A percentile compares a stretch with the other conserved stretches of the same genome.
These are phyloP conservation scores for Toxoplasma gondii DNA, from an alignment of 169 alveolate genomes.

Conservation along the genomic window DNA sequence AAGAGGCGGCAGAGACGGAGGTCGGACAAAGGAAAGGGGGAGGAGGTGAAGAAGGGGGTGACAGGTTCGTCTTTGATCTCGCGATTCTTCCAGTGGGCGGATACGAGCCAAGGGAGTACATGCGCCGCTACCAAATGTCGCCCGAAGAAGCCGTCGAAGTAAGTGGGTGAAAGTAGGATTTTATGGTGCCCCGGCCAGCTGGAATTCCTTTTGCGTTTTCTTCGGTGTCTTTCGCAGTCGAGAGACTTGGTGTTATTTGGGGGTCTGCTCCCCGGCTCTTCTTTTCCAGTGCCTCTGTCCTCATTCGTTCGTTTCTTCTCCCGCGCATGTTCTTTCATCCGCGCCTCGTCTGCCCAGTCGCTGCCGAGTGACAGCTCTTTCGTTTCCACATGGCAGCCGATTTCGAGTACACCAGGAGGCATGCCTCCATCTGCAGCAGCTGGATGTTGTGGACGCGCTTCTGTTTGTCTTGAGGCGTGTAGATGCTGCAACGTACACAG, in stretches of 20 bases:
- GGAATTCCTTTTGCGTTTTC: too few species aligned
- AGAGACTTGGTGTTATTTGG: too few species aligned
- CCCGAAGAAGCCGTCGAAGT: slow-evolving; percentile 55
- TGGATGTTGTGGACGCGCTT: too few species aligned
- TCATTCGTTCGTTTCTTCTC: too few species aligned
- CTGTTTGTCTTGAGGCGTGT: neutral
- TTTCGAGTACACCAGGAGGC: too few species aligned
- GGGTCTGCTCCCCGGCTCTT: too few species aligned
- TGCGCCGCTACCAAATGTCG: slow-evolving; percentile 35
- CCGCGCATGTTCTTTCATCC: too few species aligned
- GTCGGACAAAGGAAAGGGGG: neutral
- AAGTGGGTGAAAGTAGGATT: neutral
- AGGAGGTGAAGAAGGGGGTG: neutral
- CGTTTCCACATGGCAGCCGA: neutral
- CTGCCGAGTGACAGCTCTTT: neutral
- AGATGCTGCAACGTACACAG: neutral
- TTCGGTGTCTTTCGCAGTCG: too few species aligned
- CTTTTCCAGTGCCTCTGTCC: too few species aligned
- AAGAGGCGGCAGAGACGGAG: neutral
- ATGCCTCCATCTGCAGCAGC: too few species aligned
- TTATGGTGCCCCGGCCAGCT: too few species aligned
- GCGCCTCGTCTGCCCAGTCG: neutral
- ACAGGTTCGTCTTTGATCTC: slow-evolving; percentile 34
- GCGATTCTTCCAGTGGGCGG: slow-evolving; percentile 51
- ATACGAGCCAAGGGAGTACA: slow-evolving; percentile 20